phyloP scores from a whole-genome alignment of 768 basidiomycete species.

The Sporobolomyces roseus region DNA sequence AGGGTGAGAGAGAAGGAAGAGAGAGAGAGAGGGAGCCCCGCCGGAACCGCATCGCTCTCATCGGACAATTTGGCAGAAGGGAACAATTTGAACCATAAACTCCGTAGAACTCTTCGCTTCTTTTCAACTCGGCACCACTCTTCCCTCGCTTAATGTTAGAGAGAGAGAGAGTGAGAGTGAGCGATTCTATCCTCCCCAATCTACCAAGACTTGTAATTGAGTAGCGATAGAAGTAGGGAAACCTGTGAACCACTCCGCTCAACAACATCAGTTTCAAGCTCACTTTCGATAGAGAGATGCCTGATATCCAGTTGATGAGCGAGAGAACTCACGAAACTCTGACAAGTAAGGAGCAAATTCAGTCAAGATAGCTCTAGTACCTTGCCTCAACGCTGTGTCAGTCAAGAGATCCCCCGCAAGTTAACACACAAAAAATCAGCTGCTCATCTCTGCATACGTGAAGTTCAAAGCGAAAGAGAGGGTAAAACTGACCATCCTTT shows the following conservation, averaged over 20 bases:
- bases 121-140: too few species aligned
- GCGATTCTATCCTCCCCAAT: constrained; percentile 28
- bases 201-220: constrained; percentile 34
- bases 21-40: neutral
- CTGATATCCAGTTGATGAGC: neutral
- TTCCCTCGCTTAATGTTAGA: too few species aligned
- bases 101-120: too few species aligned
- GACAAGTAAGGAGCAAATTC: constrained; percentile 35
- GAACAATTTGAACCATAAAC: too few species aligned
- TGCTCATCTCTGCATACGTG: neutral
- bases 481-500: constrained; percentile 11
- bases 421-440: neutral
- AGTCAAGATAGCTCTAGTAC: constrained; percentile 29
- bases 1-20: neutral
- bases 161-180: too few species aligned
- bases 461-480: neutral
- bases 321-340: constrained; percentile 33
- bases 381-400: constrained; percentile 33
- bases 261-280: too few species aligned
- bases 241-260: constrained; percentile 23
- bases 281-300: too few species aligned
- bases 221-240: constrained; percentile 31
- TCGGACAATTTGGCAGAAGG: too few species aligned
- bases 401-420: too few species aligned
- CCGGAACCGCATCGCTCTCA: too few species aligned